phyloP scores from a whole-genome alignment of 305 asterid genomes.

The Fraxinus xanthoxyloides region DNA sequence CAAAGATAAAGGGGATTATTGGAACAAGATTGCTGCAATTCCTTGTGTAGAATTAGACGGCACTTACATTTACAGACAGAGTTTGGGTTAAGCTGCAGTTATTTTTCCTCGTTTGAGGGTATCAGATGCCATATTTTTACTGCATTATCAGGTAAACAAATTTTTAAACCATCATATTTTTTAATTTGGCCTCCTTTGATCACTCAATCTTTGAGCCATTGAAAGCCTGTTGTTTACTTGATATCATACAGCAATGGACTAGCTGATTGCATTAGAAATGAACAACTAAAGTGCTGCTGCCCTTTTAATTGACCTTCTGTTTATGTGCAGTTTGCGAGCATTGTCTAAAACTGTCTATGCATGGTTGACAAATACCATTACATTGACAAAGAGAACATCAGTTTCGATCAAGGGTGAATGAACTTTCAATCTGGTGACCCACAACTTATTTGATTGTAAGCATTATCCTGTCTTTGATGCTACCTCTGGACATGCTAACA shows the following conservation, averaged over 20 bases:
- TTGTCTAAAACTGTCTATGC: neutral
- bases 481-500: neutral
- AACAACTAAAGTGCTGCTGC: neutral
- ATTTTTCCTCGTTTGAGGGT: neutral
- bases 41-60: conserved; percentile 37
- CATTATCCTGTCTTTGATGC: neutral
- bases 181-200: neutral
- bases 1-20: conserved; percentile 35
- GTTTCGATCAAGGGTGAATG: neutral
- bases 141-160: neutral
- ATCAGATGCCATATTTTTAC: neutral
- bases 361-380: neutral
- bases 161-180: neutral
- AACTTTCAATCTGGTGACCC: neutral
- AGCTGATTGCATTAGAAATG: neutral
- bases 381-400: neutral
- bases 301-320: neutral
- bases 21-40: conserved; percentile 39
- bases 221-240: neutral
- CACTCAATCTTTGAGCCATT: neutral
- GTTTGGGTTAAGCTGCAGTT: neutral
- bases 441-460: neutral
- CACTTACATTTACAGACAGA: conserved; percentile 19
- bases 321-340: neutral
- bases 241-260: neutral